Evolutionary conservation across 2,329 filamentous ascomycete genomes (phyloP), one percentile per base, ranked within the genome.

Genomic region (Apiospora phragmitis): DNA sequence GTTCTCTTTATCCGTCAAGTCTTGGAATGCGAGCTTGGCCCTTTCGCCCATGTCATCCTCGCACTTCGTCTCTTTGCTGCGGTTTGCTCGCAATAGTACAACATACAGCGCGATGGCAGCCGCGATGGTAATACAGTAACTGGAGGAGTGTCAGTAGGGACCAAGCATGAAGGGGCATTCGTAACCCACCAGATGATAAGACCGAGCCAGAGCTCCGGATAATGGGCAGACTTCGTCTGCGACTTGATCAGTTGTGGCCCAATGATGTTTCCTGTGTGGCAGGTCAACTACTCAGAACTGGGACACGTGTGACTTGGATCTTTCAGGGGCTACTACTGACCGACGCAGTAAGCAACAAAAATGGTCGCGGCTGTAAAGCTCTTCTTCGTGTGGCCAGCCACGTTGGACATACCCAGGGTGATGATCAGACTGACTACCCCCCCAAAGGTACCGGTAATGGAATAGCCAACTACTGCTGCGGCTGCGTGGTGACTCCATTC

Each of bases 361-460:
- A 93, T 91, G 0, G 90, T 90, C 0, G 90, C 90, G 0, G 92
- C 91, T 85, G 92, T 93, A 75, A 92, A 90, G 73, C 90, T 92
- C 84, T 94, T 94, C 82, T 94, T 94, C 0, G 92, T 94, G 32
- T 92, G 88, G 0, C 93, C 92, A 0, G 92, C 92, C 0, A 94
- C 91, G 73, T 94, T 94, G 14, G 88, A 88, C 84, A 86, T 86
- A 43, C 85, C 85, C 7, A 88, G 72, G 0, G 84, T 85, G 73
- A 88, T 86, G 68, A 84, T 83, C 55, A 88, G 82, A 59, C 88
- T 91, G 0, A 93, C 92, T 0, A 93, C 91, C 0, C 88, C 90
- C 0, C 91, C 92, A 73, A 94, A 94, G 73, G 91, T 92, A 0
- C 92, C 92, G 1, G 91, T 92, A 45, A 94, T 86, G 0, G 90